Percentiles rank a stretch among this genome's conserved stretches.
Evolutionary conservation across 2,329 filamentous ascomycete species (phyloP).

Genomic region (Sporothrix pseudoabietina): DNA sequence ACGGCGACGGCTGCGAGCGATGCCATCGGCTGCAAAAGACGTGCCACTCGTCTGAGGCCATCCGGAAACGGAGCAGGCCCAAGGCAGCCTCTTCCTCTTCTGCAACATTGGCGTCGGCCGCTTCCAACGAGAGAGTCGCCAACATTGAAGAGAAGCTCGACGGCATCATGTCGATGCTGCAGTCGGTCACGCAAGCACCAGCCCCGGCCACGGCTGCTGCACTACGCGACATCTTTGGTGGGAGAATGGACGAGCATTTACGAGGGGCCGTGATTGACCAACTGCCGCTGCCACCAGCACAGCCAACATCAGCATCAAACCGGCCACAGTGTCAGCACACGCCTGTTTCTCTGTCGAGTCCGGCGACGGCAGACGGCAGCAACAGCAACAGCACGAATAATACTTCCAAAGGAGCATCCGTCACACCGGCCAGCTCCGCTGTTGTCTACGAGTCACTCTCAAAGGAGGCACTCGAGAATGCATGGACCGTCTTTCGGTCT

Average conservation of each 20-base stretch:
- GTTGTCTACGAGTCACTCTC: background rate
- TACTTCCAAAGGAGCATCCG: background rate
- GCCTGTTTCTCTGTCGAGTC: slow-evolving; percentile 4
- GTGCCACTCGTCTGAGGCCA: slow-evolving; percentile 46
- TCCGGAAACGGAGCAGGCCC: slow-evolving; percentile 44
- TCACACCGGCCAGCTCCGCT: background rate
- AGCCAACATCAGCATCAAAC: background rate
- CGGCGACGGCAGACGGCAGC: background rate
- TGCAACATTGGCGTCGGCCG: background rate
- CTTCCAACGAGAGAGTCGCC: slow-evolving; percentile 43
- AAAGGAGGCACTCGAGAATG: background rate
- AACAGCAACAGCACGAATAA: background rate
- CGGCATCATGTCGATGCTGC: slow-evolving; percentile 49
- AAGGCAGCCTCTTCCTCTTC: background rate
- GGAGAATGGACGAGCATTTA: background rate
- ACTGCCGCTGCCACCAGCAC: background rate
- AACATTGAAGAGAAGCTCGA: slow-evolving; percentile 55
- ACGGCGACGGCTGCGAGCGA: slow-evolving; percentile 40
- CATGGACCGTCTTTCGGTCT: slow-evolving; percentile 44
- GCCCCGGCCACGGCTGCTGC: slow-evolving; percentile 10
- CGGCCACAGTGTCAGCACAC: background rate
- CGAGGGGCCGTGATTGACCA: background rate
- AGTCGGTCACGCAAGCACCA: slow-evolving; percentile 38
- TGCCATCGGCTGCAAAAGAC: slow-evolving; percentile 47
- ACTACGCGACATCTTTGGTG: background rate